Evolutionary conservation across 2,329 filamentous ascomycete genomes (phyloP), one percentile per base, ranked within the genome.

Genomic region (Penicillium sp.): DNA sequence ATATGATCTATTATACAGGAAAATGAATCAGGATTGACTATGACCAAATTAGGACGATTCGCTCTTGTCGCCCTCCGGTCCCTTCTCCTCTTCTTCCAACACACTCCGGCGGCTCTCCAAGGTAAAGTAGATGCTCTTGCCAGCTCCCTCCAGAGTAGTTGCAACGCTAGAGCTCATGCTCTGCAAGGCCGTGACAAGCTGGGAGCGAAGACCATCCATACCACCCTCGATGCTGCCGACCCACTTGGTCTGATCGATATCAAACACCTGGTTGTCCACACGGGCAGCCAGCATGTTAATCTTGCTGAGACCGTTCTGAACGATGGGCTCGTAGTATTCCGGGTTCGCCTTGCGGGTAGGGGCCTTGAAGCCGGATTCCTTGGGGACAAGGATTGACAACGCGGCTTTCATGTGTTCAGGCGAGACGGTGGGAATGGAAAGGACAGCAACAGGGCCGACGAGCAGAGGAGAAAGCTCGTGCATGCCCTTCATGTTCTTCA

Each of bases 221-320:
- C 92, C 91, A 57, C 90, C 91, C 63, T 88, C 80, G 65, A 97
- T 95, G 35, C 88, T 82, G 55, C 91, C 84, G 42, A 88, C 82
- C 87, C 87, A 89, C 67, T 81, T 84, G 28, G 81, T 80, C 52
- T 89, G 88, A 11, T 87, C 85, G 44, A 83, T 75, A 69, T 97
- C 92, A 67, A 96, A 92, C 31, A 91, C 84, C 73, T 86, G 88
- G 60, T 89, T 89, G 69, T 99, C 94, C 30, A 97, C 84, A 49
- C 94, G 82, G 14, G 92, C 92, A 50, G 91, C 94, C 14, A 99
- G 77, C 33, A 99, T 76, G 72, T 96, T 80, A 60, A 99, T 76
- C 77, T 99, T 99, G 68, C 91, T 86, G 64, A 99, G 73, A 8
- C 89, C 94, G 61, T 79, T 84, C 75, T 97, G 92, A 52, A 93